These are phyloP conservation scores for Plantago coronopus DNA, from an alignment of 305 asterid genomes.

Conservation along the genomic window DNA sequence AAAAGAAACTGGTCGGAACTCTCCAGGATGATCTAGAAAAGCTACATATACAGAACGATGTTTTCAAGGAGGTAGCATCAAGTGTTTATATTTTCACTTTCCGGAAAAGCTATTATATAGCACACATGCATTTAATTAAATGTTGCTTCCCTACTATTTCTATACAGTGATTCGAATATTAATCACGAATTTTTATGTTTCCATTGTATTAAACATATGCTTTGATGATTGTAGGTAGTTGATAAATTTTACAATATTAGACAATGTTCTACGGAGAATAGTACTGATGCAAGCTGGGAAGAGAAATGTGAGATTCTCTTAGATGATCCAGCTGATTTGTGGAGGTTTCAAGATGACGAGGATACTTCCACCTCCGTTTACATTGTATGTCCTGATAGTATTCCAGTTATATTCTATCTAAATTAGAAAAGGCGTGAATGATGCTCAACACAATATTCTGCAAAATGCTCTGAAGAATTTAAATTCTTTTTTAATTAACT, in stretches of 20 bases:
- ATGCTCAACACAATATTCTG: no score
- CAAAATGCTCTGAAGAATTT: no score
- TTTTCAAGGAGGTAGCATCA: slow-evolving; percentile 61
- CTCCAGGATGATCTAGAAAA: slow-evolving; percentile 52
- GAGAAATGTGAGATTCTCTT: slow-evolving; percentile 71
- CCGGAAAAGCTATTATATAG: slow-evolving; percentile 6
- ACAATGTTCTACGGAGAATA: slow-evolving; percentile 40
- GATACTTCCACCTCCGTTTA: slow-evolving; percentile 72
- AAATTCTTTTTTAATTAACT: slow-evolving; percentile 10
- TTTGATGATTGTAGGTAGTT: slow-evolving; percentile 52
- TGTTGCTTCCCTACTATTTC: slow-evolving; percentile 11
- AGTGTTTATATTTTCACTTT: slow-evolving; percentile 8
- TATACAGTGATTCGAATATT: slow-evolving; percentile 15
- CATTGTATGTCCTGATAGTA: slow-evolving; percentile 54
- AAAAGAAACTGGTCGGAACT: slow-evolving; percentile 40
- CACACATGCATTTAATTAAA: slow-evolving; percentile 7
- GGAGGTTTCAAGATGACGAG: slow-evolving; percentile 63
- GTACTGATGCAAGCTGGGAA: slow-evolving; percentile 58
- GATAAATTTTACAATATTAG: slow-evolving; percentile 74
- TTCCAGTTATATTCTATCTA: slow-evolving; percentile 1
- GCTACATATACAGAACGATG: slow-evolving; percentile 42
- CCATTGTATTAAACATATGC: slow-evolving; percentile 9
- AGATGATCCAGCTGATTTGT: slow-evolving; percentile 66
- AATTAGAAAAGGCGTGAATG: neutral
- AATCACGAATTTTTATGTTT: slow-evolving; percentile 16